phyloP scores from a whole-genome alignment of 192 early-diverging fungal genomes.

The Entophlyctis helioformis region DNA sequence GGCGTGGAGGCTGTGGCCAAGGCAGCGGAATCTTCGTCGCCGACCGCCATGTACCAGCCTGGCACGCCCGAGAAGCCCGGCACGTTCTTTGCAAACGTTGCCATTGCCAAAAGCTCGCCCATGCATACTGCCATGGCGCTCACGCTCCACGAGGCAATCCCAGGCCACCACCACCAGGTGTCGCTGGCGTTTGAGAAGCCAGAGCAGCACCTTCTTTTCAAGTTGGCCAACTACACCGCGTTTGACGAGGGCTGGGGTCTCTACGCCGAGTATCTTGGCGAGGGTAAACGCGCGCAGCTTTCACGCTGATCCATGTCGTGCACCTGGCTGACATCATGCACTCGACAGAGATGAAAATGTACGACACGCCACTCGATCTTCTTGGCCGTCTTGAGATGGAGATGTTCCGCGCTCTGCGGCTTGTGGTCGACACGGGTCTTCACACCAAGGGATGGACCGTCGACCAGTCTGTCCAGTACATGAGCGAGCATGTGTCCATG shows the following conservation, averaged over 20 bases:
- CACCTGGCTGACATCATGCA: too few species aligned
- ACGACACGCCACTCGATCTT: conserved; percentile 11
- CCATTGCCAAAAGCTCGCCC: conserved; percentile 9
- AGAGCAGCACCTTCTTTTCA: conserved; percentile 10
- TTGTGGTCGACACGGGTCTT: conserved; percentile 28
- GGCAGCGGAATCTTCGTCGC: conserved; percentile 4
- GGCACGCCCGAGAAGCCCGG: conserved; percentile 13
- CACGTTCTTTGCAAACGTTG: conserved; percentile 6
- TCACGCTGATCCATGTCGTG: too few species aligned
- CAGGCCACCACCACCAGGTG: conserved; percentile 29
- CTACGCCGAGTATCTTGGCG: conserved; percentile 19
- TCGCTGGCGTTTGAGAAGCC: conserved; percentile 16
- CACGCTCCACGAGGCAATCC: conserved; percentile 21
- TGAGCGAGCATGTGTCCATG: conserved; percentile 11
- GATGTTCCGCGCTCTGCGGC: conserved; percentile 22
- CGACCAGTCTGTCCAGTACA: conserved; percentile 17
- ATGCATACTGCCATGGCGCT: conserved; percentile 5
- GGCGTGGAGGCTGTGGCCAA: conserved; percentile 8
- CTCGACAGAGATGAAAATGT: conserved; percentile 26
- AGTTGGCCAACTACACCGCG: conserved; percentile 8
- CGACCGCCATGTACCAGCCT: conserved; percentile 12
- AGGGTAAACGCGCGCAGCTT: too few species aligned
- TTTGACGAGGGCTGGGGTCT: conserved; percentile 25
- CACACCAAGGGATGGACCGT: conserved; percentile 26
- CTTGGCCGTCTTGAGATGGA: conserved; percentile 24